phyloP scores from a whole-genome alignment of 345 rosid species.

The Moringa oleifera region DNA sequence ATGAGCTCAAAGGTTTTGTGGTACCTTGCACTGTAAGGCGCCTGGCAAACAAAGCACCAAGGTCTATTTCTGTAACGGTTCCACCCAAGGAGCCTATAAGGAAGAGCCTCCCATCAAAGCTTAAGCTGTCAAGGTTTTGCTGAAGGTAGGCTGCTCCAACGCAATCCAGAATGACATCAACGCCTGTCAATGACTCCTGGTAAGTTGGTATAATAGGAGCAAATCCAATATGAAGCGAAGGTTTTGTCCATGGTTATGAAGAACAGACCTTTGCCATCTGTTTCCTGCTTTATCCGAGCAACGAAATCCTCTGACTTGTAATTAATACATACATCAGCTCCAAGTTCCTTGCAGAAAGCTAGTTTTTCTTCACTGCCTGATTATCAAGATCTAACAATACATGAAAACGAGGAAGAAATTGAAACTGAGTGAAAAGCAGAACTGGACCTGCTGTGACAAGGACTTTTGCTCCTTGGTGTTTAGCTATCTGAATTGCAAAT shows the following conservation, averaged over 20 bases:
- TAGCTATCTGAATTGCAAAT: conserved; percentile 88
- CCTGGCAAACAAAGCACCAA: conserved; percentile 50
- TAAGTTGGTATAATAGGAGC: too few relatives aligned
- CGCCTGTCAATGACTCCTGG: too few relatives aligned
- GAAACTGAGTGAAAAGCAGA: not conserved
- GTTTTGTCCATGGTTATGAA: too few relatives aligned
- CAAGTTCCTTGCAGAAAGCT: conserved; percentile 77
- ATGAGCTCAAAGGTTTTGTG: too few relatives aligned
- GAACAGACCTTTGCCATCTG: conserved; percentile 64
- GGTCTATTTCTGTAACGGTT: conserved; percentile 48
- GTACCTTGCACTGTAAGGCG: conserved; percentile 93
- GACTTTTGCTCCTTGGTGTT: conserved; percentile 54
- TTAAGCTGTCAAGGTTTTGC: conserved; percentile 69
- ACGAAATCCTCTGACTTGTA: conserved; percentile 92
- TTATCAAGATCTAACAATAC: conserved; percentile 7
- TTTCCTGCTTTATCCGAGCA: conserved; percentile 71
- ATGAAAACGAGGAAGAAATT: too few relatives aligned
- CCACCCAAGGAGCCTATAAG: conserved; percentile 73
- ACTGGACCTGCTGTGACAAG: conserved; percentile 80
- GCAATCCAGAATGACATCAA: conserved; percentile 79
- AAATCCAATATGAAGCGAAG: too few relatives aligned
- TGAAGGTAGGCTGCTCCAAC: conserved; percentile 82
- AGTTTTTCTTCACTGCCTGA: conserved; percentile 78
- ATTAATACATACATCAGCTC: conserved; percentile 85
- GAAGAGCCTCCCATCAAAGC: conserved; percentile 79